Conservation (phyloP, 2,329 filamentous ascomycete genomes). For the Monilinia polystroma region DNA sequence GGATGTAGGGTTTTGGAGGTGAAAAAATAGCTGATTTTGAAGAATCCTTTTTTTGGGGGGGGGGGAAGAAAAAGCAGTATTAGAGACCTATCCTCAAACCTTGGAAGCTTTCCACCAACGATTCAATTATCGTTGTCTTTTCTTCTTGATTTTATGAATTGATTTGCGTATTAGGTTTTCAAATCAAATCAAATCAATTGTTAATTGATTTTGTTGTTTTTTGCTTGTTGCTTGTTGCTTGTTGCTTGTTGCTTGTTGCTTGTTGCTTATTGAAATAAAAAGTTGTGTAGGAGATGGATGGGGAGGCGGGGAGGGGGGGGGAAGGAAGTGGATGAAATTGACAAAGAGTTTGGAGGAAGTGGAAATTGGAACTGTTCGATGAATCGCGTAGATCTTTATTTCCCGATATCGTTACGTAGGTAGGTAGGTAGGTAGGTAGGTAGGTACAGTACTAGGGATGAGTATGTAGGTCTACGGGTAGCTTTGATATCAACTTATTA, state of each 20-base stretch:
- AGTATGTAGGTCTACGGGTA: too few relatives aligned
- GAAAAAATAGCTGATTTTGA: conserved; percentile 37
- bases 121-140: conserved; percentile 28
- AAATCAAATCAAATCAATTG: not conserved
- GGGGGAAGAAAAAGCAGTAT: conserved; percentile 37
- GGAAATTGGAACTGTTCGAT: not conserved
- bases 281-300: not conserved
- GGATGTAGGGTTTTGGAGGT: conserved; percentile 27
- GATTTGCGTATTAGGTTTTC: too few relatives aligned
- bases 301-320: not conserved
- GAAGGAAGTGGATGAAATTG: not conserved
- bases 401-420: not conserved
- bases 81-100: conserved; percentile 43
- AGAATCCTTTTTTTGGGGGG: conserved; percentile 29
- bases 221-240: not conserved
- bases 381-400: conserved; percentile 16
- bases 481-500: not conserved
- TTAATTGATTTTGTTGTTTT: not conserved
- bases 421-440: not conserved
- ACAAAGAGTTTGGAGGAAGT: conserved; percentile 12
- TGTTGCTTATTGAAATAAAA: not conserved
- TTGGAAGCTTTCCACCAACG: conserved; percentile 37
- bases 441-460: too few relatives aligned
- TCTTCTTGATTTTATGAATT: not conserved
- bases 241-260: not conserved